These are phyloP conservation scores for Russula emetica DNA, from an alignment of 768 basidiomycete species.

Conservation along the genomic window DNA sequence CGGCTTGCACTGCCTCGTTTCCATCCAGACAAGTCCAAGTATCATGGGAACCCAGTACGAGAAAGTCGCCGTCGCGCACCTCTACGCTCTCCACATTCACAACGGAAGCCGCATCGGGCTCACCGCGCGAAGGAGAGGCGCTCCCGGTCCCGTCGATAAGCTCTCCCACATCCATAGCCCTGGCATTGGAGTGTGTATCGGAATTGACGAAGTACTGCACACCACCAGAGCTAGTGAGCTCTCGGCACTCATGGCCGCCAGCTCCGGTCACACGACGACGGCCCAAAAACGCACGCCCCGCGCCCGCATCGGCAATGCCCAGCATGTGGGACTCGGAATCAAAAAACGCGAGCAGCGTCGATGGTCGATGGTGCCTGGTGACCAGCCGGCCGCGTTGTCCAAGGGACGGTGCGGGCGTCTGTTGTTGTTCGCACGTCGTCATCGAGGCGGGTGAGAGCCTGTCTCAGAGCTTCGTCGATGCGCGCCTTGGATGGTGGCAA, in stretches of 20 bases:
- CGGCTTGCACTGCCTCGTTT: conserved; percentile 6
- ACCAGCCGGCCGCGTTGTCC: neutral
- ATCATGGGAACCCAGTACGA: conserved; percentile 6
- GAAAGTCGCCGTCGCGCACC: conserved; percentile 16
- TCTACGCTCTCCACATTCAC: conserved; percentile 12
- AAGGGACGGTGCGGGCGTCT: neutral
- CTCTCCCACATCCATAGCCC: conserved; percentile 15
- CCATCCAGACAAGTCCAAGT: conserved; percentile 6
- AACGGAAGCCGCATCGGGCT: neutral
- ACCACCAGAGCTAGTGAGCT: neutral
- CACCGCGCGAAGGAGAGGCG: neutral
- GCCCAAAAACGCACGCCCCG: conserved; percentile 12
- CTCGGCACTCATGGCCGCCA: neutral
- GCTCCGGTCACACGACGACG: neutral
- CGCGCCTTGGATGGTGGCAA: neutral
- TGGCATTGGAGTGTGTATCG: neutral
- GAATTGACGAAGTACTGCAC: neutral
- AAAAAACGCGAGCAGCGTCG: conserved; percentile 15
- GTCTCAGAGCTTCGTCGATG: conserved; percentile 11
- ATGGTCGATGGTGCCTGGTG: neutral
- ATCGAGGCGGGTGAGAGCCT: conserved; percentile 7
- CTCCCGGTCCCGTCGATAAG: neutral
- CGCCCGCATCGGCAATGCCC: neutral
- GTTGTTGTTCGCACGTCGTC: neutral
- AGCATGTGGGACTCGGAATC: conserved; percentile 17